Evolutionary conservation across 2,329 filamentous ascomycete genomes (phyloP).

Genomic region (Xylaria sp.): DNA sequence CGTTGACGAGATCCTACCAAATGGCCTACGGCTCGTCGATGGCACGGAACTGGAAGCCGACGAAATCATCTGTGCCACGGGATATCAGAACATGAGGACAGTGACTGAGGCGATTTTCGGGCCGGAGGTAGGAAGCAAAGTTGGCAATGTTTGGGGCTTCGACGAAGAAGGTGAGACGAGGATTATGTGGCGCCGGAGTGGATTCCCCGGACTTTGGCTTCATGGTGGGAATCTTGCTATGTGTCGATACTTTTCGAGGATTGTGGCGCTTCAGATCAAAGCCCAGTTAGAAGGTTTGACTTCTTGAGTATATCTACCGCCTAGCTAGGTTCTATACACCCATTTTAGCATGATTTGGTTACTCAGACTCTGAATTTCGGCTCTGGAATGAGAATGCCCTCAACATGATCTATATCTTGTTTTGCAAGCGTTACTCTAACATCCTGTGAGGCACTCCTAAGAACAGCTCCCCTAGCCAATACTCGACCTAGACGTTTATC

Average conservation of each 20-base stretch:
- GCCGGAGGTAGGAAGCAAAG: constrained; percentile 66
- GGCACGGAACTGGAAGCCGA: constrained; percentile 64
- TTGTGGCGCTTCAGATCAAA: constrained; percentile 65
- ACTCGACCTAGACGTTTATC: neutral
- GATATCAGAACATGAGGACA: constrained; percentile 74
- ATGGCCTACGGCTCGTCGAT: constrained; percentile 59
- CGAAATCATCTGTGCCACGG: constrained; percentile 67
- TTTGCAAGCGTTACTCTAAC: no score
- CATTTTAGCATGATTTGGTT: neutral
- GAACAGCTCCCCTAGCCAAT: neutral
- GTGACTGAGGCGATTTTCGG: constrained; percentile 72
- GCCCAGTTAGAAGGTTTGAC: constrained; percentile 51
- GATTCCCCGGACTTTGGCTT: constrained; percentile 74
- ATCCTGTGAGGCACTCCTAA: no score
- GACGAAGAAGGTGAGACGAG: constrained; percentile 67
- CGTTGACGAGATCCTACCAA: constrained; percentile 58
- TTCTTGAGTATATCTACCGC: neutral
- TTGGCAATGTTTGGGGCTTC: constrained; percentile 71
- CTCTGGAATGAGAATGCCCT: neutral
- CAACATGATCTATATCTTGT: neutral
- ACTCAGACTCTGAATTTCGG: neutral
- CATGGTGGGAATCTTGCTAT: constrained; percentile 73
- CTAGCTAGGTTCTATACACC: neutral
- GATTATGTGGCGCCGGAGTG: constrained; percentile 68
- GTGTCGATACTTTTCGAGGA: constrained; percentile 69